Conservation (phyloP, 805 yeast genomes). For the Komagataella kurtzmanii region DNA sequence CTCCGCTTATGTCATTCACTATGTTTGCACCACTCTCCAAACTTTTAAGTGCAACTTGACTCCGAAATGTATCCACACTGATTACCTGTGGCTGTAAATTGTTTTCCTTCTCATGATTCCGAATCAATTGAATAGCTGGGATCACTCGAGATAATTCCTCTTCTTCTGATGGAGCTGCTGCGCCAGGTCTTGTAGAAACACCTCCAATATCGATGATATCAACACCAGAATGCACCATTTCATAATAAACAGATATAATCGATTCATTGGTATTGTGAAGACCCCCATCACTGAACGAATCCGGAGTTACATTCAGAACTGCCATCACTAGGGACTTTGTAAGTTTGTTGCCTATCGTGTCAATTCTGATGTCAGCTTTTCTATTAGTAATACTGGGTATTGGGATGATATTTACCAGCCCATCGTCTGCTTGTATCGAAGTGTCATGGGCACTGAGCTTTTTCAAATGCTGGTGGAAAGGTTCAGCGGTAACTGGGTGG, state of each 20-base stretch:
- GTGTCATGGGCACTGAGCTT: conserved; percentile 26
- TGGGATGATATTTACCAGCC: conserved; percentile 39
- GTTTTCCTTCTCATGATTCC: conserved; percentile 22
- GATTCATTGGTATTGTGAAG: conserved; percentile 12
- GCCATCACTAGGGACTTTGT: conserved; percentile 70
- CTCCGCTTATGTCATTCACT: conserved; percentile 83
- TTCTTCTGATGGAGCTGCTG: conserved; percentile 41
- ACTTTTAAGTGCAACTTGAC: conserved; percentile 58
- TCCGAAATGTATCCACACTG: conserved; percentile 82
- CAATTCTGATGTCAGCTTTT: conserved; percentile 23
- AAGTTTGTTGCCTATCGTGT: conserved; percentile 23
- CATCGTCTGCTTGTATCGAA: conserved; percentile 33
- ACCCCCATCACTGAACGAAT: conserved; percentile 92
- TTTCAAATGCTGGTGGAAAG: conserved; percentile 52
- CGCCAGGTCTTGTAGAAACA: conserved; percentile 83
- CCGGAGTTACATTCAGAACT: conserved; percentile 82
- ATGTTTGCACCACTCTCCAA: conserved; percentile 77
- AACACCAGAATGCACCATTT: conserved; percentile 48
- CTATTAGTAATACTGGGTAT: conserved; percentile 11
- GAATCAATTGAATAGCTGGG: conserved; percentile 52
- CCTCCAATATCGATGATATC: conserved; percentile 87
- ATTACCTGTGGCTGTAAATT: conserved; percentile 24
- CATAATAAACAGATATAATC: conserved; percentile 25
- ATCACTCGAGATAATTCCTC: conserved; percentile 63
- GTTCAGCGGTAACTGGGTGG: conserved; percentile 84